Conservation (phyloP, 352 stramenopile species). For the Salisapilia sapeloensis region DNA sequence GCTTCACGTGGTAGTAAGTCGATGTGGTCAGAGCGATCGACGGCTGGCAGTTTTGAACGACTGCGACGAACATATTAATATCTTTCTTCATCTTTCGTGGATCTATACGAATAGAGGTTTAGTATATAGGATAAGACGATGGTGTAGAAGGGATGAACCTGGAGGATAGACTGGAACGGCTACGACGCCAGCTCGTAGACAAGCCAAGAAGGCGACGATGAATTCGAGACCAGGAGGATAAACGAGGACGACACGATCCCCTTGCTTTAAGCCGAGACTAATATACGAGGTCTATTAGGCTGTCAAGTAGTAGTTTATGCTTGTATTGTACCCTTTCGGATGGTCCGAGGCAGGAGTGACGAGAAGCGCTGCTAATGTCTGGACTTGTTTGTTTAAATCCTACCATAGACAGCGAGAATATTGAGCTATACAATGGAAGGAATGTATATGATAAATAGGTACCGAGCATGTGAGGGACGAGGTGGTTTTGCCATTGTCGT, state of each 20-base stretch:
- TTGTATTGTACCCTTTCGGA: conserved; percentile 29
- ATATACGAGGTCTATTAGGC: conserved; percentile 1
- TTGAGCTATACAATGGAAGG: conserved; percentile 2
- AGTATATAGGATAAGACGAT: conserved; percentile 14
- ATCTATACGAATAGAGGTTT: conserved; percentile 74
- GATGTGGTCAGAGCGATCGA: conserved; percentile 85
- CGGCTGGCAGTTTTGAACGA: conserved; percentile 85
- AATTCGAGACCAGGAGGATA: conserved; percentile 97
- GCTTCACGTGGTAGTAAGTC: conserved; percentile 91
- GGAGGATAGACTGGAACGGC: conserved; percentile 85
- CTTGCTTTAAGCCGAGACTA: conserved; percentile 41
- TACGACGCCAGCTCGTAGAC: conserved; percentile 85
- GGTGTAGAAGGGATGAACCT: conserved; percentile 6
- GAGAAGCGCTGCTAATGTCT: conserved; percentile 54
- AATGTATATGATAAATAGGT: conserved; percentile 2
- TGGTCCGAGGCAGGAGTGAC: conserved; percentile 25
- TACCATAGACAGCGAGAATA: conserved; percentile 5
- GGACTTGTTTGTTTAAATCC: conserved; percentile 47
- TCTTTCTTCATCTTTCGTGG: conserved; percentile 90
- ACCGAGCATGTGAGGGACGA: conserved; percentile 38
- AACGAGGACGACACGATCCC: conserved; percentile 87
- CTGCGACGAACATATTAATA: conserved; percentile 89
- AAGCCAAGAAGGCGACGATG: conserved; percentile 94
- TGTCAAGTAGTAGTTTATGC: background rate
- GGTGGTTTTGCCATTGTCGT: conserved; percentile 38